Conservation (phyloP, 1,284 basidiomycete species). For the Cutaneotrichosporon cavernicola region DNA sequence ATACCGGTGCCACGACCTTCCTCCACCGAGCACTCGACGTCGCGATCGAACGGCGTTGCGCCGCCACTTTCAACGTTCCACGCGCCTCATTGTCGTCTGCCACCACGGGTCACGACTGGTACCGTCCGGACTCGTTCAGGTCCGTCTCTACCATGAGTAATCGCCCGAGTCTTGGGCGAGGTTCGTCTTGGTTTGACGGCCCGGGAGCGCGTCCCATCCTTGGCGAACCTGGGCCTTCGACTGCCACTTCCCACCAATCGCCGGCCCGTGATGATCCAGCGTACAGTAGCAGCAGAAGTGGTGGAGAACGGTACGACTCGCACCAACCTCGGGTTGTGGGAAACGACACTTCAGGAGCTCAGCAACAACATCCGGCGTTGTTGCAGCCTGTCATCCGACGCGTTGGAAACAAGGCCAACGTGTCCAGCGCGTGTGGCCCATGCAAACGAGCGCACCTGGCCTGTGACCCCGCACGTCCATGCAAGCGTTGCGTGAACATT, state of each 20-base stretch:
- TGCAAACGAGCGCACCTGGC: constrained; percentile 50
- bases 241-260: not conserved
- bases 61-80: not conserved
- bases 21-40: not conserved
- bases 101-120: not conserved
- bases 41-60: not conserved
- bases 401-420: constrained; percentile 38
- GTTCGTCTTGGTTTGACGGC: constrained; percentile 26
- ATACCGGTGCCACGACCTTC: not conserved
- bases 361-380: not conserved
- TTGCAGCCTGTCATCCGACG: constrained; percentile 24
- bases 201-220: constrained; percentile 32
- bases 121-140: not conserved
- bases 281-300: not conserved
- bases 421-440: constrained; percentile 45
- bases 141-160: constrained; percentile 8
- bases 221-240: constrained; percentile 20
- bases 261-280: not conserved
- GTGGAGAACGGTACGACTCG: not conserved
- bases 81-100: not conserved
- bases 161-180: constrained; percentile 9
- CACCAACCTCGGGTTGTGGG: not conserved
- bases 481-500: constrained; percentile 49
- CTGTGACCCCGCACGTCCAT: constrained; percentile 47
- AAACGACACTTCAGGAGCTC: constrained; percentile 2